phyloP scores from a whole-genome alignment of 306 rosid species.

The Prunus davidiana region DNA sequence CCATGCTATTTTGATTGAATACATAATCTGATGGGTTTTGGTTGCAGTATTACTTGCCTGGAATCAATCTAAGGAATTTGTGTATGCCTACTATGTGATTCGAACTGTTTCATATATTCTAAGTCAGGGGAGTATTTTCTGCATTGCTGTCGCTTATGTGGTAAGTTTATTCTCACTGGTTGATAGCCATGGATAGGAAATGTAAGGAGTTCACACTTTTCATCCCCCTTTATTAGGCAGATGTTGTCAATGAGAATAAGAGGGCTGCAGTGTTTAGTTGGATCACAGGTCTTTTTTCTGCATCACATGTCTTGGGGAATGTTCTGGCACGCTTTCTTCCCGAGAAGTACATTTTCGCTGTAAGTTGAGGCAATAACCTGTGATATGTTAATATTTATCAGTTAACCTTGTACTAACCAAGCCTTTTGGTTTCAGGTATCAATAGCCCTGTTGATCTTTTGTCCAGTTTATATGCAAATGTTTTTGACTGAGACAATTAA shows the following conservation, averaged over 20 bases:
- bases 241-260: constrained; percentile 46
- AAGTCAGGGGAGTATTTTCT: constrained; percentile 71
- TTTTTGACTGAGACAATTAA: constrained; percentile 56
- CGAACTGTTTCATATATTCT: constrained; percentile 56
- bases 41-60: constrained; percentile 54
- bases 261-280: constrained; percentile 64
- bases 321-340: constrained; percentile 60
- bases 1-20: background rate
- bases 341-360: constrained; percentile 45
- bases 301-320: constrained; percentile 59
- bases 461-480: constrained; percentile 65
- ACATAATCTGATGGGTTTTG: background rate
- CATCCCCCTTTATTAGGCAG: constrained; percentile 43
- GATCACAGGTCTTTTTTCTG: constrained; percentile 65
- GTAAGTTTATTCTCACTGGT: constrained; percentile 33
- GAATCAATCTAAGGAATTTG: constrained; percentile 47
- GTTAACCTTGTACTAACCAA: background rate
- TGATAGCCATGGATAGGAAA: background rate
- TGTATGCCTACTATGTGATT: constrained; percentile 59
- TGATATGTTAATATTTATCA: background rate
- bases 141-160: constrained; percentile 59
- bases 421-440: constrained; percentile 55
- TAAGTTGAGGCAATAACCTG: constrained; percentile 10
- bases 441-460: constrained; percentile 47
- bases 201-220: constrained; percentile 13